phyloP scores from a whole-genome alignment of 2,329 filamentous ascomycete genomes.

The Colletotrichum lentis region DNA sequence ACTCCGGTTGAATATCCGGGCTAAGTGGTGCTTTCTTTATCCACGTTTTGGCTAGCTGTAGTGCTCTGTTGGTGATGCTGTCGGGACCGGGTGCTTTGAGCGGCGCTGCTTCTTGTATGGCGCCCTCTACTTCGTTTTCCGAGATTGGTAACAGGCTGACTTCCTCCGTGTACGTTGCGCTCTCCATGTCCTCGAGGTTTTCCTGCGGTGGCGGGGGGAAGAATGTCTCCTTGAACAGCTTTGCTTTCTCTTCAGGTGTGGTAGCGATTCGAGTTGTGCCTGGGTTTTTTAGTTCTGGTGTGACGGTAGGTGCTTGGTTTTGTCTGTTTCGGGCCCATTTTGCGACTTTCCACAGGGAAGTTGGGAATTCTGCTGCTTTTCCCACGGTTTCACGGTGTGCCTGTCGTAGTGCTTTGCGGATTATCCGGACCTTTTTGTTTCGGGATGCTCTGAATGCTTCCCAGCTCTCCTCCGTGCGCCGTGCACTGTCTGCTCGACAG shows the following conservation, averaged over 20 bases:
- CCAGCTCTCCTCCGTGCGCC: neutral
- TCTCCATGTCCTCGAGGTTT: slow-evolving; percentile 16
- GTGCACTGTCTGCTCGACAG: neutral
- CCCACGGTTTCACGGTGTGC: neutral
- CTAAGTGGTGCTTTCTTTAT: too few species aligned
- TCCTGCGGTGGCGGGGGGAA: neutral
- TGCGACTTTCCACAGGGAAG: neutral
- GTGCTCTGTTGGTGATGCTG: too few species aligned
- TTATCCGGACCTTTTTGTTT: neutral
- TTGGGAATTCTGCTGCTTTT: neutral
- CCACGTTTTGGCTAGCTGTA: too few species aligned
- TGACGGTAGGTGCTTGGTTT: neutral
- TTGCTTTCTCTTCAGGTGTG: slow-evolving; percentile 9
- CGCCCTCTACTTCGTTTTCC: slow-evolving; percentile 8
- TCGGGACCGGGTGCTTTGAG: slow-evolving; percentile 34
- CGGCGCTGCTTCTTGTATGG: slow-evolving; percentile 35
- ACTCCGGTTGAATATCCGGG: too few species aligned
- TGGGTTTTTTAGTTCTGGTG: neutral
- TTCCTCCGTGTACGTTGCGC: slow-evolving; percentile 15
- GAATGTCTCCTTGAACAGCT: slow-evolving; percentile 15
- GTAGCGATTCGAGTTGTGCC: neutral
- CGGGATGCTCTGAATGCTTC: neutral
- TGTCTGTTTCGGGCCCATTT: slow-evolving; percentile 15
- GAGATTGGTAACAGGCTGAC: neutral
- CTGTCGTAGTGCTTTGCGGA: slow-evolving; percentile 5